These are phyloP conservation scores for Metarhizium album DNA, from an alignment of 2,329 filamentous ascomycete species.

Conservation along the genomic window DNA sequence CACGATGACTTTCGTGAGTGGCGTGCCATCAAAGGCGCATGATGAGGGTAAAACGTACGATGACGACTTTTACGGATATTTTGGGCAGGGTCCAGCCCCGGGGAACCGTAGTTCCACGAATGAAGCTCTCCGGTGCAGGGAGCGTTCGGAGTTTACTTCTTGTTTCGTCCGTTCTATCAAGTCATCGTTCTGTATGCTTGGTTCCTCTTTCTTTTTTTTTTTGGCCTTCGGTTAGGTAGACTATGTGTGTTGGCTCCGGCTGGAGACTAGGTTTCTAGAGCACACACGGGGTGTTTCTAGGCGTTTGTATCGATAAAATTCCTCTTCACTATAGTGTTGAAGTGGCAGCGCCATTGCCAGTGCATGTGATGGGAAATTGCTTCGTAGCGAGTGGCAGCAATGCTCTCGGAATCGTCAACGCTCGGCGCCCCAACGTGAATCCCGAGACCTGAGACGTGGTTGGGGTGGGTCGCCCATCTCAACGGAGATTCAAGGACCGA, in stretches of 20 bases:
- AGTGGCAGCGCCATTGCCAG: background rate
- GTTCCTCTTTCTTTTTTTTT: background rate
- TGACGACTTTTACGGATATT: background rate
- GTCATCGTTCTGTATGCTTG: background rate
- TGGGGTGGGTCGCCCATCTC: no score
- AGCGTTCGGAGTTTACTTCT: background rate
- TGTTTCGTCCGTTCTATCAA: background rate
- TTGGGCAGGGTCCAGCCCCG: background rate
- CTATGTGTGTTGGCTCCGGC: conserved; percentile 4
- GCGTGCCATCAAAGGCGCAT: background rate
- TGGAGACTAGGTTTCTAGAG: conserved; percentile 1
- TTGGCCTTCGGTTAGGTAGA: conserved; percentile 3
- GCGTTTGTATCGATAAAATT: background rate
- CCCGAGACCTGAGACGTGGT: background rate
- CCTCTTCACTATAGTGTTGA: background rate
- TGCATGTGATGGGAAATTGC: background rate
- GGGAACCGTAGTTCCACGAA: background rate
- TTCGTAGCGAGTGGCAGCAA: background rate
- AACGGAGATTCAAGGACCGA: background rate
- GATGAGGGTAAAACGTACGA: background rate
- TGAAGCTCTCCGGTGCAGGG: background rate
- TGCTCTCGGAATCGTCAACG: no score
- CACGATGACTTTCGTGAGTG: background rate
- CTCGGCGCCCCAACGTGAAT: no score
- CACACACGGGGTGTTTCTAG: conserved; percentile 4